Base-by-base conservation (phyloP, 768 basidiomycete genomes). In the Suillus bovinus region DNA sequence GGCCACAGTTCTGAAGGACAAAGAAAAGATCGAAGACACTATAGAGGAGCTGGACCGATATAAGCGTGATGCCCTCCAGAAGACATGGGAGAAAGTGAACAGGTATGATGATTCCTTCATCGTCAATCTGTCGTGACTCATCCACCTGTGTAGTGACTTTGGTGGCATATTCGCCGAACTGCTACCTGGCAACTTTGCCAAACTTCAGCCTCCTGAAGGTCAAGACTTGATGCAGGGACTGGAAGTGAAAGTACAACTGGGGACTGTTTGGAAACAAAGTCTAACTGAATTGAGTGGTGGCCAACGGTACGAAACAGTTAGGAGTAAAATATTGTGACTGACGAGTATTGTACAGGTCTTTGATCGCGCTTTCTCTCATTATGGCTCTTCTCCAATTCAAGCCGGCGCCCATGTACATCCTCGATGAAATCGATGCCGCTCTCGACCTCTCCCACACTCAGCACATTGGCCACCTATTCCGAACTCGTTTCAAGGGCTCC, bases 321-420 rank as follows among this genome's bases (percentile, higher is more conserved):
- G 54, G 49, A 31, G 42, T 46, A 14, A 5, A 42, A 36, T 38
- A 57, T 49, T 58, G 38, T 54, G 58, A 66, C 20, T 39, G 41
- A 66, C 31, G 10, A 20, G 52, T 53, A n/a, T 47, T 34, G 42
- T 46, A 27, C 68, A 99, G 96, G 66, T 99, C 97, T 0, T 84
- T 99, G 66, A 99, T 99, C 70, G 97, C 97, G 0, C 84, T 99
- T 1, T 99, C 96, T 14, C 83, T 99, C 42, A 99, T 99, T 79
- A 96, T 99, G 95, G 91, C 97, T 0, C 85, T 99, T 20, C 86
- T 99, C n/a, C 95, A 98, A 73, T 98, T 98, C 84, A 98, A 98
- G 71, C 96, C 96, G 9, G 96, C 96, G 17, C 96, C 95, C 3
- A 95, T 99, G 94, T 99, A 99, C 76, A 99, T 99, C 72, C 85